phyloP scores from a whole-genome alignment of 2,329 filamentous ascomycete genomes.

The Dactylella cylindrospora region DNA sequence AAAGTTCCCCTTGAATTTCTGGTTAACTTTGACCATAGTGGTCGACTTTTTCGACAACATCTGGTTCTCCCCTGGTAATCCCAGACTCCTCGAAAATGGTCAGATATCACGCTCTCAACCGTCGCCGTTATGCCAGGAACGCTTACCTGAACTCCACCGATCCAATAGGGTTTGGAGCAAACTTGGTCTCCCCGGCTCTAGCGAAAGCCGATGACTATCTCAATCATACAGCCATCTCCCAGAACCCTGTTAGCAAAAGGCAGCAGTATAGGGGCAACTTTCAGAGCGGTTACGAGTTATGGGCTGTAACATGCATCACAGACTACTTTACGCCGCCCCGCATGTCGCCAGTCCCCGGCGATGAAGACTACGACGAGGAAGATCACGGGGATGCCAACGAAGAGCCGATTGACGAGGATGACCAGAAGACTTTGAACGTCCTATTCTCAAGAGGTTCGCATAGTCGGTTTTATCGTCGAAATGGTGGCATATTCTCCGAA shows the following conservation, averaged over 20 bases:
- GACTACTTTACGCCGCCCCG: constrained; percentile 39
- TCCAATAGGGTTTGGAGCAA: constrained; percentile 37
- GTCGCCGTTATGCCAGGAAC: constrained; percentile 36
- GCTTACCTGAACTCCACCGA: constrained; percentile 38
- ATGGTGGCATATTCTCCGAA: constrained; percentile 39
- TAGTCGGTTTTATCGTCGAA: constrained; percentile 37
- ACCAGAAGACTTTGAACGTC: constrained; percentile 32
- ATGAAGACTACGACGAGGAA: constrained; percentile 36
- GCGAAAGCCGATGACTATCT: constrained; percentile 34
- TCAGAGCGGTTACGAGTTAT: constrained; percentile 37
- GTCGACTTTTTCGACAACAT: too few relatives aligned
- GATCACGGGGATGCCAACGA: constrained; percentile 37
- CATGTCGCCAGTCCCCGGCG: constrained; percentile 31
- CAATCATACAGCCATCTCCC: constrained; percentile 36
- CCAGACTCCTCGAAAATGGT: too few relatives aligned
- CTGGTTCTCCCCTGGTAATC: too few relatives aligned
- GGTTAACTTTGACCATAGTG: too few relatives aligned
- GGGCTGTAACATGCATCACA: constrained; percentile 34
- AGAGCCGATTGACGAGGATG: constrained; percentile 36
- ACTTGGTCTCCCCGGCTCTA: constrained; percentile 32
- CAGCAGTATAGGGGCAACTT: constrained; percentile 31
- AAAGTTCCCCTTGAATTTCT: too few relatives aligned
- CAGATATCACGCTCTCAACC: constrained; percentile 41
- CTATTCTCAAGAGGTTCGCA: constrained; percentile 32
- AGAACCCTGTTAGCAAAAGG: constrained; percentile 34